Percentiles rank a stretch among this genome's conserved stretches.
These are phyloP conservation scores for Linum trigynum DNA, from an alignment of 345 rosid genomes.

Conservation along the genomic window DNA sequence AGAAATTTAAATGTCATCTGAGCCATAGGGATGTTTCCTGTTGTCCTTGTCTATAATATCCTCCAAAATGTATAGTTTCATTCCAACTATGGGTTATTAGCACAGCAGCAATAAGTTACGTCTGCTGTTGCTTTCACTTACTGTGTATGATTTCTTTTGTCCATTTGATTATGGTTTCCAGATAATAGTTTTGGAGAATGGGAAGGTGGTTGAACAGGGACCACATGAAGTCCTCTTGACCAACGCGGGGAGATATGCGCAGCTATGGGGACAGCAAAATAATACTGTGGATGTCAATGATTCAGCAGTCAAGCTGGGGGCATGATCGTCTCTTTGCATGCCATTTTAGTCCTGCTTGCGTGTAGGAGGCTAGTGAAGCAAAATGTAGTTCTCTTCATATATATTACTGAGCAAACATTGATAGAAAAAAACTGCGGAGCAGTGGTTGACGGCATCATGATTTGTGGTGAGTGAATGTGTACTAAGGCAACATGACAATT, in stretches of 20 bases:
- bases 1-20: not conserved
- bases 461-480: not conserved
- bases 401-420: not conserved
- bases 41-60: not conserved
- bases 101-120: not conserved
- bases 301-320: constrained; percentile 38
- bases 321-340: constrained; percentile 1
- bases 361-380: not conserved
- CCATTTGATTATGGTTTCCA: constrained; percentile 23
- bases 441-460: not conserved
- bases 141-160: not conserved
- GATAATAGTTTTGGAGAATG: constrained; percentile 89
- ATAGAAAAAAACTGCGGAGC: not conserved
- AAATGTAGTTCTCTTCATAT: not conserved
- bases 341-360: not conserved
- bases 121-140: not conserved
- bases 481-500: not conserved
- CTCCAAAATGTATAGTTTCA: not conserved
- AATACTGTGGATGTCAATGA: constrained; percentile 52
- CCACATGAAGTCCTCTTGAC: constrained; percentile 70
- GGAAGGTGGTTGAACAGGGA: constrained; percentile 92
- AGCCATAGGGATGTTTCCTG: not conserved
- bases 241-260: constrained; percentile 87
- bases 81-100: not conserved
- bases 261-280: constrained; percentile 91